A percentile compares a stretch with the other conserved stretches of the same genome.
Evolutionary conservation across 2,329 filamentous ascomycete genomes (phyloP).

Genomic region (Aspergillus glaucus): DNA sequence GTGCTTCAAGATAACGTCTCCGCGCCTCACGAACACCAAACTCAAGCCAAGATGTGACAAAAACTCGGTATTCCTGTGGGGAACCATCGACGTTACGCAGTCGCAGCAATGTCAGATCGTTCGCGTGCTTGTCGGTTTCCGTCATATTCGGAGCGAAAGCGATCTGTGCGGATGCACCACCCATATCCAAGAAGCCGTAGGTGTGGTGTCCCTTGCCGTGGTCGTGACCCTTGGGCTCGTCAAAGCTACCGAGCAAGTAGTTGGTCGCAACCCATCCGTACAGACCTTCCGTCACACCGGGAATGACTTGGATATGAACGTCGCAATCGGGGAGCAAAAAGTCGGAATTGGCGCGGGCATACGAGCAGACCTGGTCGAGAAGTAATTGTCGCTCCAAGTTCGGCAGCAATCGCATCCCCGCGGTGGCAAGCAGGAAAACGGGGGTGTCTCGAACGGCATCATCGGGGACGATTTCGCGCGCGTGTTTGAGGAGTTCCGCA

Average conservation of each 20-base stretch:
- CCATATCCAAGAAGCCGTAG: slow-evolving; percentile 98
- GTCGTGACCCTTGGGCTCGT: slow-evolving; percentile 64
- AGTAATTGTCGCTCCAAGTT: slow-evolving; percentile 65
- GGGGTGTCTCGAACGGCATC: slow-evolving; percentile 77
- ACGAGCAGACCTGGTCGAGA: slow-evolving; percentile 72
- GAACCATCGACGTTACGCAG: slow-evolving; percentile 76
- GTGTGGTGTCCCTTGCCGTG: slow-evolving; percentile 88
- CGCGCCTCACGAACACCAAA: slow-evolving; percentile 96
- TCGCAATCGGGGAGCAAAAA: slow-evolving; percentile 88
- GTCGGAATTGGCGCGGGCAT: slow-evolving; percentile 66
- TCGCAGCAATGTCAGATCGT: slow-evolving; percentile 80
- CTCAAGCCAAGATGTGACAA: slow-evolving; percentile 93
- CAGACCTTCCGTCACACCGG: slow-evolving; percentile 88
- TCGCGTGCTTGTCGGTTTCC: slow-evolving; percentile 79
- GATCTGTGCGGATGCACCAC: slow-evolving; percentile 93
- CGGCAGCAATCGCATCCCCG: slow-evolving; percentile 83
- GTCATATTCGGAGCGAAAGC: slow-evolving; percentile 93
- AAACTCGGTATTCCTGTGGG: slow-evolving; percentile 75
- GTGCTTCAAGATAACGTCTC: slow-evolving; percentile 69
- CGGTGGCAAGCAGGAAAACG: slow-evolving; percentile 90
- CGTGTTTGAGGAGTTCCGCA: slow-evolving; percentile 71
- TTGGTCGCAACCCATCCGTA: slow-evolving; percentile 98
- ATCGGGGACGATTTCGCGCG: slow-evolving; percentile 67
- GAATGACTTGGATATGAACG: slow-evolving; percentile 86
- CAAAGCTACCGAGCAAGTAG: slow-evolving; percentile 87